Evolutionary conservation across 2,329 filamentous ascomycete genomes (phyloP).

Genomic region (Talaromyces sp.): DNA sequence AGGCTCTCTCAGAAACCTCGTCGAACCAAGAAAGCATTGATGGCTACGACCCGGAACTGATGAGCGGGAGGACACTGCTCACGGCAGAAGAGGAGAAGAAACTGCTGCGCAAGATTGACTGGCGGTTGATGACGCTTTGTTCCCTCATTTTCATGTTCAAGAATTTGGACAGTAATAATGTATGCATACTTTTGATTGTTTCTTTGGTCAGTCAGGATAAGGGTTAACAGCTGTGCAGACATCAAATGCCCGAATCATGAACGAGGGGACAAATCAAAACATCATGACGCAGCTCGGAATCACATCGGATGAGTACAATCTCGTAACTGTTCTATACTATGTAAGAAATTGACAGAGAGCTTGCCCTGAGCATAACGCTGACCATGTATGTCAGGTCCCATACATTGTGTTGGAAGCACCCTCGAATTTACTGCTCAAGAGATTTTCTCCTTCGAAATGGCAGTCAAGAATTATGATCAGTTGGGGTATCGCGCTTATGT

Average conservation of each 20-base stretch:
- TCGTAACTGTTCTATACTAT: slow-evolving; percentile 33
- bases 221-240: slow-evolving; percentile 14
- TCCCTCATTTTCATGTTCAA: slow-evolving; percentile 27
- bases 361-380: not conserved
- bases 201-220: not conserved
- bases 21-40: slow-evolving; percentile 14
- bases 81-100: slow-evolving; percentile 42
- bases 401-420: slow-evolving; percentile 22
- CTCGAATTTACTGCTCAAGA: slow-evolving; percentile 12
- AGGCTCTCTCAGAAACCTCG: slow-evolving; percentile 11
- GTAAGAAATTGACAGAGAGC: slow-evolving; percentile 13
- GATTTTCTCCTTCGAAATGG: slow-evolving; percentile 7
- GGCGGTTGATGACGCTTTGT: slow-evolving; percentile 39
- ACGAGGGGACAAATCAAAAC: slow-evolving; percentile 24
- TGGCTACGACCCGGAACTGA: slow-evolving; percentile 27
- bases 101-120: slow-evolving; percentile 39
- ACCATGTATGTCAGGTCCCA: slow-evolving; percentile 13
- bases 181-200: slow-evolving; percentile 5
- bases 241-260: slow-evolving; percentile 33
- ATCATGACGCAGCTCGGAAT: slow-evolving; percentile 24
- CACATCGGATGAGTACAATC: slow-evolving; percentile 25
- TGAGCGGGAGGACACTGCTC: slow-evolving; percentile 26
- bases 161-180: slow-evolving; percentile 27
- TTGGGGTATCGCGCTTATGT: slow-evolving; percentile 26
- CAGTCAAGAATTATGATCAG: slow-evolving; percentile 17